Evolutionary conservation across 768 basidiomycete species (phyloP), one percentile per base, ranked within the genome.

Genomic region (Suillus subaureus): DNA sequence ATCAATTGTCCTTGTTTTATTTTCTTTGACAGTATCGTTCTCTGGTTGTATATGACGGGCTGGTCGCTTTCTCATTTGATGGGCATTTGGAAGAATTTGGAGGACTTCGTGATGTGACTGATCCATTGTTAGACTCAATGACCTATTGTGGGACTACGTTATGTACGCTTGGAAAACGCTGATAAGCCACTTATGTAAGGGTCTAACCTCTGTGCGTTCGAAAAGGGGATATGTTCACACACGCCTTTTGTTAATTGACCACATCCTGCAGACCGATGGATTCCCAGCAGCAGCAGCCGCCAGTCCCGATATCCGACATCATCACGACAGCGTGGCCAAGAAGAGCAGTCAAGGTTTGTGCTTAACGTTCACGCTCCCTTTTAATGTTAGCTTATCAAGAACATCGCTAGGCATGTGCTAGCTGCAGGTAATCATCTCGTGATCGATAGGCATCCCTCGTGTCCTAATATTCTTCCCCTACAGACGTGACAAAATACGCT

Each of bases 401-500:
- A 28, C 11, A 61, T 51, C 52, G 7, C 28, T 56, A 87, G 87
- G 87, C 87, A 51, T 88, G 87, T 74, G 84, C 85, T 15, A 84
- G 80, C 61, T 88, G 87, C 82, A 86, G 87, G 87, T 77, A 66
- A 56, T 60, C 40, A 65, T 58, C 18, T 56, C 43, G 12, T 62
- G 13, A 56, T 1, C 42, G 57, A 40, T 16, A 21, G 39, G 39
- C 39, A 42, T 31, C 26, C 28, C 33, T 31, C 33, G 16, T 28
- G 35, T 40, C 15, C 35, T 61, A 43, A 62, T 62, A 9, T 6
- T 45, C 23, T 35, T 11, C 33, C 9, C 21, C 60, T 49, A 65
- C 71, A 88, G 87, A 70, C 85, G 84, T 67, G 87, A 88, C 71
- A 88, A 89, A 74, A 82, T 85, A 65, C 83, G 86, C 65, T 89